Percentiles rank a stretch among this genome's conserved stretches.
Conservation (phyloP, 2,329 filamentous ascomycete genomes). For the Capronia epimyces region DNA sequence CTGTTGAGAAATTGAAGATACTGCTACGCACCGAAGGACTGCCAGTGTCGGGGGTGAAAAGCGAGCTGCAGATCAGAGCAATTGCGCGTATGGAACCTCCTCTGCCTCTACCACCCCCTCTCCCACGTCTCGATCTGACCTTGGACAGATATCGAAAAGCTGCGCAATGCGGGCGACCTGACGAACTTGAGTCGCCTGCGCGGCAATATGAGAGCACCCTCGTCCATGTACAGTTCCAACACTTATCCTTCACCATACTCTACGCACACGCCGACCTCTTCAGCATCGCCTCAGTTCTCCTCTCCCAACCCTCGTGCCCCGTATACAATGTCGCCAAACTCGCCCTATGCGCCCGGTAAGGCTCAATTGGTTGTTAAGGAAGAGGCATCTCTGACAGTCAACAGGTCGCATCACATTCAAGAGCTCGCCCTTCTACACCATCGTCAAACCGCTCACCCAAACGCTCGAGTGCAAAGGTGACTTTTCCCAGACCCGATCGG, state of each 20-base stretch:
- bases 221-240: constrained; percentile 13
- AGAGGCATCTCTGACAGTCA: constrained; percentile 18
- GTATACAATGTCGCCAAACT: constrained; percentile 17
- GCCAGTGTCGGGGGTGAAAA: constrained; percentile 77
- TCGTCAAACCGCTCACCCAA: constrained; percentile 60
- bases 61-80: constrained; percentile 71
- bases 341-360: constrained; percentile 14
- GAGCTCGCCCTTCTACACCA: constrained; percentile 76
- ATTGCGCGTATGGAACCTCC: constrained; percentile 58
- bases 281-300: constrained; percentile 26
- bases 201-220: constrained; percentile 18
- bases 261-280: constrained; percentile 25
- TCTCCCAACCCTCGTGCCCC: constrained; percentile 16
- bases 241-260: constrained; percentile 25
- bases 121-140: constrained; percentile 19
- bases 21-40: constrained; percentile 72
- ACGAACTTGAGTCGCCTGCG: constrained; percentile 19
- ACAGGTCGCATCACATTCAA: constrained; percentile 56
- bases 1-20: constrained; percentile 64
- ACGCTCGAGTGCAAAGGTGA: constrained; percentile 68
- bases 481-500: constrained; percentile 32
- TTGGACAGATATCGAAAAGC: constrained; percentile 25
- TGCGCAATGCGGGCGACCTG: constrained; percentile 20
- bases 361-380: neutral
- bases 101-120: constrained; percentile 1